Evolutionary conservation across 805 yeast genomes (phyloP).

Genomic region (Candida caryicola): DNA sequence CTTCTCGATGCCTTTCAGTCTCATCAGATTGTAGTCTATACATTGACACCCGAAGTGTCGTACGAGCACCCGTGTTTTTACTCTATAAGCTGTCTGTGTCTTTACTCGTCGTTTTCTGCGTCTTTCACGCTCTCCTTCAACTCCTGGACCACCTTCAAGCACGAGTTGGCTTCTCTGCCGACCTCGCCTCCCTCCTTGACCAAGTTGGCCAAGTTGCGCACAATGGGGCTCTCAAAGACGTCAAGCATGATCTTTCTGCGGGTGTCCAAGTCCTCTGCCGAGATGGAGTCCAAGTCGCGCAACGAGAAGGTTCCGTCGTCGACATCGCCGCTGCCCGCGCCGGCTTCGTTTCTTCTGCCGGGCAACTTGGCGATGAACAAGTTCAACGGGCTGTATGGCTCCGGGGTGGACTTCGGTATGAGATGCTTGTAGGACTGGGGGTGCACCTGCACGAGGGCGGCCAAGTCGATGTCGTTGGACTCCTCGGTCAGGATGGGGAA

Average conservation of each 20-base stretch:
- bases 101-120: slow-evolving; percentile 9
- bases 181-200: slow-evolving; percentile 72
- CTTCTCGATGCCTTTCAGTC: too few relatives aligned
- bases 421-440: slow-evolving; percentile 51
- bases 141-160: slow-evolving; percentile 16
- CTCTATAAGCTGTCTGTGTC: too few relatives aligned
- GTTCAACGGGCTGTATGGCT: slow-evolving; percentile 63
- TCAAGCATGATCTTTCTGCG: slow-evolving; percentile 54
- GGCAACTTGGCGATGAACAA: slow-evolving; percentile 47
- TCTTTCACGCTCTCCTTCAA: slow-evolving; percentile 8
- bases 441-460: slow-evolving; percentile 38
- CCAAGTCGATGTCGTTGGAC: slow-evolving; percentile 16
- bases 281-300: slow-evolving; percentile 42
- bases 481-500: slow-evolving; percentile 21
- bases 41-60: too few relatives aligned
- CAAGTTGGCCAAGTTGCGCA: slow-evolving; percentile 47
- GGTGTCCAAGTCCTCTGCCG: slow-evolving; percentile 61
- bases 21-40: too few relatives aligned
- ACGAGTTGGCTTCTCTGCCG: slow-evolving; percentile 48
- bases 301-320: slow-evolving; percentile 26
- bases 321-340: slow-evolving; percentile 7
- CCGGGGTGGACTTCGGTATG: slow-evolving; percentile 49
- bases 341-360: slow-evolving; percentile 12
- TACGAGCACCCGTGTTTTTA: too few relatives aligned
- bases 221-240: slow-evolving; percentile 48